Evolutionary conservation across 139 green algal genomes (phyloP), one percentile per base, ranked within the genome.

Genomic region (Desmodesmus armatus): DNA sequence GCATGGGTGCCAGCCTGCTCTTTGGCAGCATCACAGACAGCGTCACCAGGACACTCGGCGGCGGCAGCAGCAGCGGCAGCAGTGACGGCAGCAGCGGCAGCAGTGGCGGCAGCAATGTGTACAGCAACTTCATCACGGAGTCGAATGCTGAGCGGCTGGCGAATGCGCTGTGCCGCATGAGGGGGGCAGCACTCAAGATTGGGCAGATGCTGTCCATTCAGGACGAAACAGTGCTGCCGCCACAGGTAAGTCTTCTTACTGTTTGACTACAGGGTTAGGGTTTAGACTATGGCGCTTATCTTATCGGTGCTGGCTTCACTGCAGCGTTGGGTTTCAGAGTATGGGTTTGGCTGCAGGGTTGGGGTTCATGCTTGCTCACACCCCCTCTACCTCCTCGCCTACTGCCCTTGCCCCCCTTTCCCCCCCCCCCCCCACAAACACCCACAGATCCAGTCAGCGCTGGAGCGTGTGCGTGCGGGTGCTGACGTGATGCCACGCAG

Each of bases 151-250:
- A 99, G 92, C 85, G 94, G 60, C 91, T 99, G 73, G 97, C 97
- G 0, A 89, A 92, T 31, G 96, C 93, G 29, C 91, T 99, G 89
- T 98, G 96, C 92, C 92, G 96, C 78, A 98, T 98, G 95, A 87
- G 95, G 0, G 97, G 97, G 1, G 96, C 97, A 7, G 97, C 96
- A 6, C 93, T 99, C 5, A 99, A 99, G 93, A 89, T 99, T 27
- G 97, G 97, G 5, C 97, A 99, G 90, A 98, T 99, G 97, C 87
- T 99, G 69, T 94, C 84, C 84, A 98, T 99, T n/a, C 96, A 99
- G 89, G 96, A 98, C 43, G 96, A 99, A 63, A 92, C 87, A 63
- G 77, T 99, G 44, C 87, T 99, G 55, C 96, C 96, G 27, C 94
- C 95, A 1, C 90, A 94, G 89, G 91, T 94, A 63, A 0, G 79